phyloP scores from a whole-genome alignment of 805 yeast species.

The Grigorovia yakushimaensis region DNA sequence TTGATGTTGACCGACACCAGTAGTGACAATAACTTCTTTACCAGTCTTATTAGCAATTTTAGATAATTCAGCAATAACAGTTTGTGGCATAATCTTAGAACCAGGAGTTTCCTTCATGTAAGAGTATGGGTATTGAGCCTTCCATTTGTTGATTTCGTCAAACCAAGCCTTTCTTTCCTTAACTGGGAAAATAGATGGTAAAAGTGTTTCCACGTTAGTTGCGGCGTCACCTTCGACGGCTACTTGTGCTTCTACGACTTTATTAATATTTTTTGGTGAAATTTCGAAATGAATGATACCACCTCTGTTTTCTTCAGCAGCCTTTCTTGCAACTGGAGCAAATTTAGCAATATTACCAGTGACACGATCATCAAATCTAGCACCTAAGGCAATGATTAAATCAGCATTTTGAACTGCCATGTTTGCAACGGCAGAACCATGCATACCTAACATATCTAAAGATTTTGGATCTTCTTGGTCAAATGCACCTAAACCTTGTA shows the following conservation, averaged over 20 bases:
- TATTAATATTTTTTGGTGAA: conserved; percentile 92
- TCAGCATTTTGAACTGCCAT: conserved; percentile 90
- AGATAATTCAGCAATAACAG: conserved; percentile 71
- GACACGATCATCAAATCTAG: conserved; percentile 97
- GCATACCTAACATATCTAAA: conserved; percentile 97
- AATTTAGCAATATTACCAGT: conserved; percentile 78
- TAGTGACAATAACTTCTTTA: conserved; percentile 78
- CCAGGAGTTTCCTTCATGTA: conserved; percentile 77
- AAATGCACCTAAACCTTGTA: conserved; percentile 90
- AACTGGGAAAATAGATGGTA: conserved; percentile 62
- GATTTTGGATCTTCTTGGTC: conserved; percentile 89
- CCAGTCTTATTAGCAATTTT: conserved; percentile 45
- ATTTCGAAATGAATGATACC: conserved; percentile 97
- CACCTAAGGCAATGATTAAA: conserved; percentile 90
- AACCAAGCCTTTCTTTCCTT: conserved; percentile 74
- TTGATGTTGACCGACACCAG: conserved; percentile 99
- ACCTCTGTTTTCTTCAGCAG: conserved; percentile 82
- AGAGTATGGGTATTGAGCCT: conserved; percentile 72
- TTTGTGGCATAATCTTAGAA: conserved; percentile 83
- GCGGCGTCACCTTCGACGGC: conserved; percentile 96
- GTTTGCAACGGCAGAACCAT: conserved; percentile 93
- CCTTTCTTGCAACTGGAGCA: conserved; percentile 88
- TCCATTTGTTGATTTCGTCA: conserved; percentile 66
- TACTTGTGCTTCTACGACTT: conserved; percentile 92
- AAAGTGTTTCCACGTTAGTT: conserved; percentile 57